These are phyloP conservation scores for Entrophospora sp. DNA, from an alignment of 192 early-diverging fungal genomes.

Conservation along the genomic window DNA sequence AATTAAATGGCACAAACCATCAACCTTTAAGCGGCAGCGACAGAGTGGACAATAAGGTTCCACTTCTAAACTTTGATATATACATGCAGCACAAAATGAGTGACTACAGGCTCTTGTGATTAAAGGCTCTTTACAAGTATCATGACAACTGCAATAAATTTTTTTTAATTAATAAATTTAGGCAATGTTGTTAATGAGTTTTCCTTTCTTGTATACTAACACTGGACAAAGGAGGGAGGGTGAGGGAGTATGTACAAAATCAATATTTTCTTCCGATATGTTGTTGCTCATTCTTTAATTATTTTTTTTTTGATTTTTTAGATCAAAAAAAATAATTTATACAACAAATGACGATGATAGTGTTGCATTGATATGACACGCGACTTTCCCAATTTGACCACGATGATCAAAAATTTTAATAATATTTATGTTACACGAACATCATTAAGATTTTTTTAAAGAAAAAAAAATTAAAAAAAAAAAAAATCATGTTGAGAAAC, in stretches of 20 bases:
- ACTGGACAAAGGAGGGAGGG: slow-evolving; percentile 36
- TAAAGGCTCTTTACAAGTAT: slow-evolving; percentile 45
- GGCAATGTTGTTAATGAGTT: neutral
- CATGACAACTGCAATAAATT: slow-evolving; percentile 40
- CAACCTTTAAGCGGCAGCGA: slow-evolving; percentile 32
- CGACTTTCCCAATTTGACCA: too few relatives aligned
- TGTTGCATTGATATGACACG: too few relatives aligned
- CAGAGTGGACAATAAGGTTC: slow-evolving; percentile 54
- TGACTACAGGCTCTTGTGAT: slow-evolving; percentile 54
- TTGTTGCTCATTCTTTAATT: too few relatives aligned
- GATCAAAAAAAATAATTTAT: too few relatives aligned
- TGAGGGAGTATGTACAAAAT: slow-evolving; percentile 35
- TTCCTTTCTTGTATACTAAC: slow-evolving; percentile 18
- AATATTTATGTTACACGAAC: too few relatives aligned
- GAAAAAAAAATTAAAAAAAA: too few relatives aligned
- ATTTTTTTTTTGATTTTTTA: too few relatives aligned
- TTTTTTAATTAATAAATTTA: neutral
- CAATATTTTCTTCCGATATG: slow-evolving; percentile 30
- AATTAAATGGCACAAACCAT: slow-evolving; percentile 31
- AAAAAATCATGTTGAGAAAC: too few relatives aligned
- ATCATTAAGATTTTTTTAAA: too few relatives aligned
- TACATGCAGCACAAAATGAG: slow-evolving; percentile 51
- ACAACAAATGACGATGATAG: too few relatives aligned
- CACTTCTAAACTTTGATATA: slow-evolving; percentile 42
- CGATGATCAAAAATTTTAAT: too few relatives aligned